These are phyloP conservation scores for Colletotrichum acutatum DNA, from an alignment of 2,329 filamentous ascomycete species.

Conservation along the genomic window DNA sequence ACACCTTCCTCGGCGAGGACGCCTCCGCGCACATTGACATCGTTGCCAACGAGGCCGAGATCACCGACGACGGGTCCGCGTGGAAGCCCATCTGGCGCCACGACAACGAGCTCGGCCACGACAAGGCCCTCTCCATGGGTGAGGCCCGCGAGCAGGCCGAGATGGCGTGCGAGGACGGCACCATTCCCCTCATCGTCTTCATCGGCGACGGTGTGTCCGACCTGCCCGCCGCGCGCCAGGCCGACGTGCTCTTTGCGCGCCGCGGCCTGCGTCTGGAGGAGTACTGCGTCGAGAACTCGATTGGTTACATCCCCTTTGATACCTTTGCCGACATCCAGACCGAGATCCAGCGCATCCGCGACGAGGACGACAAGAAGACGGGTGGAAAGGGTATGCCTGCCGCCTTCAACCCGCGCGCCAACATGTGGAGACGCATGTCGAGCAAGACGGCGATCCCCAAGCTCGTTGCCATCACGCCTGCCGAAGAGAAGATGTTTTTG, in stretches of 20 bases:
- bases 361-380: slow-evolving; percentile 70
- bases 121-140: slow-evolving; percentile 73
- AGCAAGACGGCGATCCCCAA: slow-evolving; percentile 64
- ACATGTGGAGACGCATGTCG: slow-evolving; percentile 73
- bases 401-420: slow-evolving; percentile 74
- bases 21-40: slow-evolving; percentile 70
- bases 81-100: slow-evolving; percentile 78
- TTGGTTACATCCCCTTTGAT: slow-evolving; percentile 71
- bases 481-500: slow-evolving; percentile 71
- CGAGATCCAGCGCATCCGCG: slow-evolving; percentile 67
- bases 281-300: slow-evolving; percentile 71
- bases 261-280: slow-evolving; percentile 73
- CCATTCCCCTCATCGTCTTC: slow-evolving; percentile 74
- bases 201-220: slow-evolving; percentile 78
- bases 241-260: slow-evolving; percentile 75
- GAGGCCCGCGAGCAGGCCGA: slow-evolving; percentile 67
- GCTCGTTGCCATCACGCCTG: slow-evolving; percentile 50
- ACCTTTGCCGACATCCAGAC: slow-evolving; percentile 74
- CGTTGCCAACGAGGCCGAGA: slow-evolving; percentile 74
- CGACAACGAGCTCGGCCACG: slow-evolving; percentile 72
- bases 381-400: slow-evolving; percentile 67
- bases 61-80: slow-evolving; percentile 64
- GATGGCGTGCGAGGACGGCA: slow-evolving; percentile 66
- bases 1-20: slow-evolving; percentile 73
- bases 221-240: slow-evolving; percentile 72